Percentiles rank a stretch among this genome's conserved stretches.
These are phyloP conservation scores for Fraxinus excelsior DNA, from an alignment of 257 asterid species.

Conservation along the genomic window DNA sequence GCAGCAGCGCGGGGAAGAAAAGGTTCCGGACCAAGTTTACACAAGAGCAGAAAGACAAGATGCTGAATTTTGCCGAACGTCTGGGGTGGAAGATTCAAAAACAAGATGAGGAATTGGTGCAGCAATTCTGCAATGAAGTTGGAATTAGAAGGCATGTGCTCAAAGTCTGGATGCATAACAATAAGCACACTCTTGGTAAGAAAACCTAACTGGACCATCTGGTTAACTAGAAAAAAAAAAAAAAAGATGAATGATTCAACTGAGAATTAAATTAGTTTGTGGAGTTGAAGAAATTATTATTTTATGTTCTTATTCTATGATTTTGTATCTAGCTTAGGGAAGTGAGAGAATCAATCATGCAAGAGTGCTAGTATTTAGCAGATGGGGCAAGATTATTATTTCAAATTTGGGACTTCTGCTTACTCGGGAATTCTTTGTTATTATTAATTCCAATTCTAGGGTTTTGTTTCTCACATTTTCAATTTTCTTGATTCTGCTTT, in stretches of 20 bases:
- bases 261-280: neutral
- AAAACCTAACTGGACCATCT: conserved; percentile 39
- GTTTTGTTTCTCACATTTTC: conserved; percentile 16
- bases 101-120: conserved; percentile 65
- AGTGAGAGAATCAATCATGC: conserved; percentile 9
- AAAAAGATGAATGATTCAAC: neutral
- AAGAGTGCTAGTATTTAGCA: conserved; percentile 13
- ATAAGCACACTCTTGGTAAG: conserved; percentile 81
- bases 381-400: conserved; percentile 10
- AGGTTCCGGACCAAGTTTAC: conserved; percentile 63
- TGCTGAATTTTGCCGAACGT: conserved; percentile 65
- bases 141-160: conserved; percentile 73
- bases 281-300: conserved; percentile 7
- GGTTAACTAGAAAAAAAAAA: neutral
- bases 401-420: neutral
- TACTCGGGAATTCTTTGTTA: conserved; percentile 14
- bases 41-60: conserved; percentile 70
- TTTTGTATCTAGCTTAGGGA: conserved; percentile 8
- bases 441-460: conserved; percentile 21
- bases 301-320: conserved; percentile 18
- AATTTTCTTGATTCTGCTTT: neutral
- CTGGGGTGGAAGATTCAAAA: conserved; percentile 75
- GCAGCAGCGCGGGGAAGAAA: conserved; percentile 49
- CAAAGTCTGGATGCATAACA: conserved; percentile 89
- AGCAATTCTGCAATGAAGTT: conserved; percentile 54